Evolutionary conservation across 768 basidiomycete genomes (phyloP).

Genomic region (Phlebiopsis flavidoalba): DNA sequence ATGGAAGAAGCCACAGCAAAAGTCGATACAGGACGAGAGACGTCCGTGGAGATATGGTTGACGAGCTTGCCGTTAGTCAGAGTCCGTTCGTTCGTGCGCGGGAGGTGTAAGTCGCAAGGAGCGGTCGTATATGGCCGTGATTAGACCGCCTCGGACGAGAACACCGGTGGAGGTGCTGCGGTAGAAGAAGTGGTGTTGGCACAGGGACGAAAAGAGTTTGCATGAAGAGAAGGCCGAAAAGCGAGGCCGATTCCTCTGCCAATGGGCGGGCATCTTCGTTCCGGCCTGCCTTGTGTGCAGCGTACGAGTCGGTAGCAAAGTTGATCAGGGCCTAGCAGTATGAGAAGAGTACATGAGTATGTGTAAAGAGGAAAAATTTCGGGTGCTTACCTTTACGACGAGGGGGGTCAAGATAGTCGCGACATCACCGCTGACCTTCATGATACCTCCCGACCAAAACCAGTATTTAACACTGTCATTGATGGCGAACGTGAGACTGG

Average conservation of each 20-base stretch:
- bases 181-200: constrained; percentile 83
- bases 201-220: constrained; percentile 63
- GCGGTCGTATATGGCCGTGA: constrained; percentile 80
- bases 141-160: constrained; percentile 76
- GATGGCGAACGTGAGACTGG: constrained; percentile 65
- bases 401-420: constrained; percentile 73
- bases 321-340: constrained; percentile 47
- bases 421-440: constrained; percentile 60
- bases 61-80: constrained; percentile 87
- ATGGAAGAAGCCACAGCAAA: constrained; percentile 75
- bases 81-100: constrained; percentile 72
- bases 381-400: constrained; percentile 64
- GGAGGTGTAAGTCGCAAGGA: constrained; percentile 68
- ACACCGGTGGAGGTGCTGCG: constrained; percentile 71
- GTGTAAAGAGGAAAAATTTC: not conserved
- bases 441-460: constrained; percentile 68
- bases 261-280: constrained; percentile 33
- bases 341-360: constrained; percentile 25
- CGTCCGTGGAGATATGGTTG: constrained; percentile 90
- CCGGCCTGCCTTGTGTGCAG: constrained; percentile 19
- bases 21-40: constrained; percentile 91
- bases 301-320: constrained; percentile 62
- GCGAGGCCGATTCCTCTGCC: constrained; percentile 71
- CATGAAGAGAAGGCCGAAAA: constrained; percentile 61
- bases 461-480: constrained; percentile 75